Evolutionary conservation across 495 filamentous ascomycete species (phyloP).

Genomic region (Lentithecium fluviatile): DNA sequence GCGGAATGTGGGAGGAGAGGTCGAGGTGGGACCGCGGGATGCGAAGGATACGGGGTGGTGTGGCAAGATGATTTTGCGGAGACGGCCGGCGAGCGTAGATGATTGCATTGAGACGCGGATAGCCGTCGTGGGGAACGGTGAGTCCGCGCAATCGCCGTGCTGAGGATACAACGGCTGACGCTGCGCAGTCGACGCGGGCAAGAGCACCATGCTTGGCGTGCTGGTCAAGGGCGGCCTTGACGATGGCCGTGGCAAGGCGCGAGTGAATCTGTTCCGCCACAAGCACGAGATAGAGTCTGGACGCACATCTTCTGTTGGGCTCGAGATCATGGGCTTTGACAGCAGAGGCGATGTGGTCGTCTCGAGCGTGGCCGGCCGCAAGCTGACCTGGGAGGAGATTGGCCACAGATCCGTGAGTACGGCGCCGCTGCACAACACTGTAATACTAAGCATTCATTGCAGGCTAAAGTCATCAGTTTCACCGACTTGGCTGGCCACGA

Average conservation of each 20-base stretch:
- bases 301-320: constrained; percentile 90
- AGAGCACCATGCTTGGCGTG: constrained; percentile 95
- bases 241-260: constrained; percentile 89
- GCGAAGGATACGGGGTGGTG: constrained; percentile 69
- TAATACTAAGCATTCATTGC: constrained; percentile 12
- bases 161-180: constrained; percentile 5
- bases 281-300: constrained; percentile 97
- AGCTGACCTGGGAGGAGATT: constrained; percentile 96
- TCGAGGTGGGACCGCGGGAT: constrained; percentile 60
- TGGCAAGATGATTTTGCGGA: constrained; percentile 82
- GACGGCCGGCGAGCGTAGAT: constrained; percentile 69
- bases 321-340: constrained; percentile 99
- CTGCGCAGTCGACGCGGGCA: constrained; percentile 79
- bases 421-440: background rate
- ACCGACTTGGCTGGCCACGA: constrained; percentile 96
- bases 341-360: constrained; percentile 80
- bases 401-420: constrained; percentile 73
- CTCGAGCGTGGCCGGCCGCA: constrained; percentile 76
- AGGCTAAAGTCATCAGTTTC: constrained; percentile 91
- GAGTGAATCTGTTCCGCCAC: constrained; percentile 95
- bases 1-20: constrained; percentile 78
- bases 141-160: background rate
- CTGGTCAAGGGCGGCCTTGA: constrained; percentile 94
- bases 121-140: constrained; percentile 91
- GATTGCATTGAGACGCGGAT: constrained; percentile 94